Evolutionary conservation across 164 flowering plant species (phyloP).

Genomic region (Nymphaea colorata): DNA sequence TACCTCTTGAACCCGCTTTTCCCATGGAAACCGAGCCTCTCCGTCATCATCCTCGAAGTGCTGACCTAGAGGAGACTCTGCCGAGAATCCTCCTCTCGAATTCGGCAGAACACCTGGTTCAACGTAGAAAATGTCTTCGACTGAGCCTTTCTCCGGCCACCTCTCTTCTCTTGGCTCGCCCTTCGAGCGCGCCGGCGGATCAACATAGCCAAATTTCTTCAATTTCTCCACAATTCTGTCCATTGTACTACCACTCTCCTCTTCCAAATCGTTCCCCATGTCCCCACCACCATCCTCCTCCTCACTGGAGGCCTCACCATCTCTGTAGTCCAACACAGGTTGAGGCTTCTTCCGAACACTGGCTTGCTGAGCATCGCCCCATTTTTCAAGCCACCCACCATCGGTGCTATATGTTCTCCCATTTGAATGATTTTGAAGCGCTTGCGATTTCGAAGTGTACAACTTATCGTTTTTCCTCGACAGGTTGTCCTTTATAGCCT

Average conservation of each 20-base stretch:
- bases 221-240: constrained; percentile 75
- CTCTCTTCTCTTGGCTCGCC: constrained; percentile 22
- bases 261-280: not conserved
- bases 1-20: constrained; percentile 21
- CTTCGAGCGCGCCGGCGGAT: constrained; percentile 4
- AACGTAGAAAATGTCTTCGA: constrained; percentile 74
- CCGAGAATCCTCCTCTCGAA: constrained; percentile 63
- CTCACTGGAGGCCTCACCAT: constrained; percentile 14
- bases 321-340: constrained; percentile 31
- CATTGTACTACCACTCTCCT: constrained; percentile 61
- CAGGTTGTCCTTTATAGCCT: not conserved
- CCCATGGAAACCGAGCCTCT: constrained; percentile 72
- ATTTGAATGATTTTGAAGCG: not conserved
- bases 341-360: constrained; percentile 31
- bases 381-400: constrained; percentile 42
- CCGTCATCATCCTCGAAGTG: constrained; percentile 23
- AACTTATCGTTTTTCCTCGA: not conserved
- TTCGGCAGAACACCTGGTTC: constrained; percentile 85
- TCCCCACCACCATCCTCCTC: constrained; percentile 16
- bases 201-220: constrained; percentile 64
- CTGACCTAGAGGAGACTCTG: constrained; percentile 32
- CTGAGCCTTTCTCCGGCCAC: constrained; percentile 52
- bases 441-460: not conserved
- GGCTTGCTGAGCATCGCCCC: constrained; percentile 37
- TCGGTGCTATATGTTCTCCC: not conserved